Base-by-base conservation (phyloP, 1,139 yeast species). In the Spencermartinsiella ligniputridi region DNA sequence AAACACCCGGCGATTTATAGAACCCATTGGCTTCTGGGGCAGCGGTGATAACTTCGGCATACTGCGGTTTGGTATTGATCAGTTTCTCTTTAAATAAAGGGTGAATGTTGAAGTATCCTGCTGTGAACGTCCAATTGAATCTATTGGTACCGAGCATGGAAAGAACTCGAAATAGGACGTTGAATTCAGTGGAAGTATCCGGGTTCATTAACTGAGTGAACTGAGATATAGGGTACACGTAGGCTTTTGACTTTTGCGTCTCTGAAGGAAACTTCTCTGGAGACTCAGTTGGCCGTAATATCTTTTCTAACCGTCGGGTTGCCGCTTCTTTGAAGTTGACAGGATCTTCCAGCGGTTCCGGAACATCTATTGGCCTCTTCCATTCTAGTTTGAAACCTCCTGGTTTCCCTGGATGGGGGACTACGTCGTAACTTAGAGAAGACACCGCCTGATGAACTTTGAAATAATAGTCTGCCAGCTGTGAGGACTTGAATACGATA, bases 41-140 rank as follows among this genome's bases (percentile, higher is more conserved):
- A 0, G 97, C 97, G 0, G 97, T 87, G 36, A 92, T 84, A 3
- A 92, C 84, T 1, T 74, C 68, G 1, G 95, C 96, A 12, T 60
- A 50, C 2, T 52, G 45, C 0, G 94, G 83, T 22, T 71, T 70
- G 0, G 89, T 76, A 37, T 70, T 69, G 34, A 88, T 63, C 38
- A 92, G 70, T 37, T 75, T 71, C n/a, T 71, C 67, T 56, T 79
- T 79, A 48, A 86, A 83, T 38, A 80, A 80, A 0, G 95, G 88
- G 40, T 83, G 78, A 78, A 92, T 83, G 62, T 92, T 94, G 70
- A 92, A 94, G 63, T 92, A 92, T 1, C 99, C 99, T 0, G 98
- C 97, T 0, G 98, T 94, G 56, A 92, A 83, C 57, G 87, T 77
- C 95, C 96, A 92, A 47, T 74, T 74, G 41, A 81, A 75, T 20